phyloP scores from a whole-genome alignment of 805 yeast species.

The Starmerella sp. region DNA sequence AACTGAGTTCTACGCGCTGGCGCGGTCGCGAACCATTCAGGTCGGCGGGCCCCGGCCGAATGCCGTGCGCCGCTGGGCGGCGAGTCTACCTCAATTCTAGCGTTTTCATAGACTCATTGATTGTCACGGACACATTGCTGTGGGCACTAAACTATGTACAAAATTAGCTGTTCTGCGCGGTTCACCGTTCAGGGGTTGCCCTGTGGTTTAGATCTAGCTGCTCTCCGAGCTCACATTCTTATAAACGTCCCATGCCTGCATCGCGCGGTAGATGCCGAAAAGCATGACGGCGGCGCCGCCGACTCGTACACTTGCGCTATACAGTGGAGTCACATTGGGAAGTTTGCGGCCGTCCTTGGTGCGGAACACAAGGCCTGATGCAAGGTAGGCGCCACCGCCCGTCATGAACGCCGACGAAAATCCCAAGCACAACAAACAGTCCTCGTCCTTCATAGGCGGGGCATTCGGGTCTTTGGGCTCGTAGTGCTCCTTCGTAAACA shows the following conservation, averaged over 20 bases:
- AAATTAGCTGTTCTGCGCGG: neutral
- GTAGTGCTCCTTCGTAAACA: slow-evolving; percentile 38
- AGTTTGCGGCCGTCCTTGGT: slow-evolving; percentile 33
- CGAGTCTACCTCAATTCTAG: slow-evolving; percentile 6
- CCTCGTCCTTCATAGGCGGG: slow-evolving; percentile 26
- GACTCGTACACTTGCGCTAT: slow-evolving; percentile 44
- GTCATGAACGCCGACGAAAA: slow-evolving; percentile 50
- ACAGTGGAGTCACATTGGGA: slow-evolving; percentile 29
- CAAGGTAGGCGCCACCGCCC: slow-evolving; percentile 53
- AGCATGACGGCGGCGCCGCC: slow-evolving; percentile 45
- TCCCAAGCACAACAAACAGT: slow-evolving; percentile 59
- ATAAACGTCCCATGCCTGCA: slow-evolving; percentile 37
- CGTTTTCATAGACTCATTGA: neutral
- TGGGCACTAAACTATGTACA: neutral
- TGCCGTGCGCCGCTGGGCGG: slow-evolving; percentile 14
- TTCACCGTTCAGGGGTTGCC: too few relatives aligned
- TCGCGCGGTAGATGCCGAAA: slow-evolving; percentile 52
- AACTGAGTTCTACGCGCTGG: slow-evolving; percentile 25
- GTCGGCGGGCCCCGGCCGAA: slow-evolving; percentile 1
- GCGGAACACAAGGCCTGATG: slow-evolving; percentile 44
- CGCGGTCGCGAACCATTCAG: slow-evolving; percentile 3
- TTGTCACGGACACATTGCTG: too few relatives aligned
- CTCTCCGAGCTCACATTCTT: neutral
- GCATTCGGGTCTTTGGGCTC: slow-evolving; percentile 27
- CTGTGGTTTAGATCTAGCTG: neutral